Evolutionary conservation across 768 basidiomycete genomes (phyloP).

Genomic region (Russula brevipes): DNA sequence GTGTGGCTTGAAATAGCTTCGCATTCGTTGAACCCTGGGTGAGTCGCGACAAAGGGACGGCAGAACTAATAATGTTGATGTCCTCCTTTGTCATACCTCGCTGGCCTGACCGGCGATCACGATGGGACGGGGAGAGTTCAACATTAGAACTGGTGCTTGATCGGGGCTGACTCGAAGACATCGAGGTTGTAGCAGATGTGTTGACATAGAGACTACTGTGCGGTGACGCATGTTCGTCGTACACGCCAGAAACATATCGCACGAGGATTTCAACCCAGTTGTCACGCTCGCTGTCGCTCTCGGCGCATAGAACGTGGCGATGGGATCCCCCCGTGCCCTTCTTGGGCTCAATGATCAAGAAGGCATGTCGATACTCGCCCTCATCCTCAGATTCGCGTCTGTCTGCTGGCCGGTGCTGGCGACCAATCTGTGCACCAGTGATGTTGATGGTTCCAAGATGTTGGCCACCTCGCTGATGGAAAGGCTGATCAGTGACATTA

Average conservation of each 20-base stretch:
- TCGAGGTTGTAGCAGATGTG: slow-evolving; percentile 23
- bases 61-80: slow-evolving; percentile 47
- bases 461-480: slow-evolving; percentile 71
- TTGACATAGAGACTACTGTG: slow-evolving; percentile 21
- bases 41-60: slow-evolving; percentile 54
- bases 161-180: slow-evolving; percentile 43
- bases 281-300: slow-evolving; percentile 91
- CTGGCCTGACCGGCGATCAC: slow-evolving; percentile 18
- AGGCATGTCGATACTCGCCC: slow-evolving; percentile 94
- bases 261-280: slow-evolving; percentile 93
- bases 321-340: slow-evolving; percentile 63
- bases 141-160: slow-evolving; percentile 50
- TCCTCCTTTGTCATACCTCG: slow-evolving; percentile 56
- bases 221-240: slow-evolving; percentile 47
- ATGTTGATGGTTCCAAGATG: slow-evolving; percentile 89
- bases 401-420: slow-evolving; percentile 70
- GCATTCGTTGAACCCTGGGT: slow-evolving; percentile 49
- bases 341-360: slow-evolving; percentile 90
- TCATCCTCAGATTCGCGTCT: slow-evolving; percentile 65
- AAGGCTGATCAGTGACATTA: slow-evolving; percentile 2
- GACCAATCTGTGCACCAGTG: slow-evolving; percentile 92
- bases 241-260: slow-evolving; percentile 76
- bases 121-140: slow-evolving; percentile 32
- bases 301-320: slow-evolving; percentile 92
- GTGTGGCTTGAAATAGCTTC: slow-evolving; percentile 53